phyloP scores from a whole-genome alignment of 768 basidiomycete genomes.

The Collybia mongolica region DNA sequence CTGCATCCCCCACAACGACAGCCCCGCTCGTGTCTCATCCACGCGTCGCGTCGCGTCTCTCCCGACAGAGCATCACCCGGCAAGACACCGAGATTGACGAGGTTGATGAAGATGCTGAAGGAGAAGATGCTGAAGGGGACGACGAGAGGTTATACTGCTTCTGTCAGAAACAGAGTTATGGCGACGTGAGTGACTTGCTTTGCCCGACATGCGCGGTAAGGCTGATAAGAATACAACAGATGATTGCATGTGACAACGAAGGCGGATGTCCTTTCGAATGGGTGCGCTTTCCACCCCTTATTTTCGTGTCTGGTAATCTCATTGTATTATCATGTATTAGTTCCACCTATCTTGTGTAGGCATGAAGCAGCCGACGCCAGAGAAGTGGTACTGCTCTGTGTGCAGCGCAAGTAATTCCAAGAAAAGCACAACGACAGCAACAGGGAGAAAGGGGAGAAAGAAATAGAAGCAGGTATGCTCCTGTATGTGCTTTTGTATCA shows the following conservation, averaged over 20 bases:
- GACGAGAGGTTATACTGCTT: conserved; percentile 51
- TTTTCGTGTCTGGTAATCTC: background rate
- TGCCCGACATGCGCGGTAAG: background rate
- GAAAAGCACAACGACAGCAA: conserved; percentile 23
- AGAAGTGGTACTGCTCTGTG: conserved; percentile 56
- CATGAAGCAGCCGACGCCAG: conserved; percentile 45
- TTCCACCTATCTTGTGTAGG: conserved; percentile 65
- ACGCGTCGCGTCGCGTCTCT: conserved; percentile 45
- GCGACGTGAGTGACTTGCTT: conserved; percentile 36
- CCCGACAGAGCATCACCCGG: conserved; percentile 38
- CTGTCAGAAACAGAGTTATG: conserved; percentile 50
- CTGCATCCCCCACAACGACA: conserved; percentile 40
- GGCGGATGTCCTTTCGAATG: conserved; percentile 67
- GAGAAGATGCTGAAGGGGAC: conserved; percentile 41
- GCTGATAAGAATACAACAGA: conserved; percentile 28
- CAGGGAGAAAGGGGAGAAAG: conserved; percentile 22
- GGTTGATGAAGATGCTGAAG: conserved; percentile 40
- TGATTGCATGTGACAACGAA: conserved; percentile 75
- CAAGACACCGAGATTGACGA: conserved; percentile 33
- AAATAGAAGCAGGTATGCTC: conserved; percentile 9
- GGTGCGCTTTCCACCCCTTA: conserved; percentile 37
- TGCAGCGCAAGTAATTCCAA: conserved; percentile 33
- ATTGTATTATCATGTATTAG: conserved; percentile 24
- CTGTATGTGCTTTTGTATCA: too few relatives aligned
- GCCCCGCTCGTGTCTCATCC: conserved; percentile 26